Percentiles rank a stretch among this genome's conserved stretches.
phyloP scores from a whole-genome alignment of 2,329 filamentous ascomycete genomes.

The Phialophora macrospora region DNA sequence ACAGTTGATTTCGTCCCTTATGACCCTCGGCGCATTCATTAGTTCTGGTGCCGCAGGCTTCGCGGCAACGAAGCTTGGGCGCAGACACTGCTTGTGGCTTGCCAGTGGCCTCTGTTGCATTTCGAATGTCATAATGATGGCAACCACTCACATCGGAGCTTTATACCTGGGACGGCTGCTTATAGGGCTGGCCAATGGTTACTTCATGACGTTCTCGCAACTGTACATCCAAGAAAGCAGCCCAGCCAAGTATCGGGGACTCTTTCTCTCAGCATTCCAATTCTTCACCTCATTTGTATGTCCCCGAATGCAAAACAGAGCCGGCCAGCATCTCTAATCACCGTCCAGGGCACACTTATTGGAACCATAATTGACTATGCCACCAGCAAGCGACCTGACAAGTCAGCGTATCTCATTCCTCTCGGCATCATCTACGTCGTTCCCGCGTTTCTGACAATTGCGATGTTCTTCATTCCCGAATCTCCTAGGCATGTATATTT shows the following conservation, averaged over 20 bases:
- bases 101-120: slow-evolving; percentile 1
- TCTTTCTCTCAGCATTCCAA: slow-evolving; percentile 52
- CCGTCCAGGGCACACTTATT: slow-evolving; percentile 36
- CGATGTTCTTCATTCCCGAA: slow-evolving; percentile 43
- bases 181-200: slow-evolving; percentile 54
- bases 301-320: background rate
- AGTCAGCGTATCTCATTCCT: slow-evolving; percentile 47
- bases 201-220: slow-evolving; percentile 53
- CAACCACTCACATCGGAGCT: slow-evolving; percentile 47
- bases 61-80: slow-evolving; percentile 49
- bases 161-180: slow-evolving; percentile 55
- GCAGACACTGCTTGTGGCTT: slow-evolving; percentile 51
- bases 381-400: slow-evolving; percentile 39
- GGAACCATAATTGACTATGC: slow-evolving; percentile 23
- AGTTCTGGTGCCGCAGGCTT: slow-evolving; percentile 52
- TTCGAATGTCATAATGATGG: slow-evolving; percentile 47
- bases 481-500: slow-evolving; percentile 22
- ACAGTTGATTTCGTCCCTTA: slow-evolving; percentile 57
- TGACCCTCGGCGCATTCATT: slow-evolving; percentile 55
- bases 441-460: slow-evolving; percentile 39
- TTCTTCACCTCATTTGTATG: slow-evolving; percentile 44
- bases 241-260: slow-evolving; percentile 54
- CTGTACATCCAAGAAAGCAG: slow-evolving; percentile 57
- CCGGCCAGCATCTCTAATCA: slow-evolving; percentile 42
- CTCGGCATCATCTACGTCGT: slow-evolving; percentile 43